Evolutionary conservation across 768 basidiomycete genomes (phyloP), one percentile per base, ranked within the genome.

Genomic region (Rhodosporidiobolus odoratus): DNA sequence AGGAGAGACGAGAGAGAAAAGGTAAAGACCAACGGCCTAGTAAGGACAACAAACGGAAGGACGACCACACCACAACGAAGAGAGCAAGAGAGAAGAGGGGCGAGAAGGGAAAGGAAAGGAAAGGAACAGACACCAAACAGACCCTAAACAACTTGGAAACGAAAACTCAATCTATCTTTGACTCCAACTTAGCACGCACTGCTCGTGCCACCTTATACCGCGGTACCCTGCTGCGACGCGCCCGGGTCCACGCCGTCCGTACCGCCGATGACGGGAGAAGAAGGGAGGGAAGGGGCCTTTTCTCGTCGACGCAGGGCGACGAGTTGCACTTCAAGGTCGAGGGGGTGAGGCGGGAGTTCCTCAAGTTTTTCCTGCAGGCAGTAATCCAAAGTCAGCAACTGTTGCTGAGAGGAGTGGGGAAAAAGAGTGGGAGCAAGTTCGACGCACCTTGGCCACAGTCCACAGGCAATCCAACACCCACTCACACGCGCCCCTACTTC

Each of bases 281-380:
- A n/a, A 23, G 12, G 48, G 9, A 12, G 48, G 27, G 12, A 32
- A 54, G 13, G 53, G 40, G 10, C 47, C 21, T 0, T 45, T 47
- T 7, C 45, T 16, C 35, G 61, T 45, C 4, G n/a, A n/a, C 70
- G 65, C 1, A 75, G 69, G 23, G 67, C 73, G 64, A 71, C 56
- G 38, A 75, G 43, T 52, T 75, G 69, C 10, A 75, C 65, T 35
- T 75, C 73, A 30, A 75, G 40, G 47, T 75, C 73, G 58, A 74
- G 73, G 32, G 68, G 68, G 38, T 75, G 64, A 15, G 69, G 69
- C 2, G 69, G 69, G 47, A 47, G 59, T 32, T 71, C 73, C n/a
- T 75, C 73, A 53, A 66, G 30, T 35, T 75, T 75, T 48, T 75
- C 73, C 66, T 71, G 67, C 40, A n/a, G 30, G 15, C 32, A 7